Percentiles rank a stretch among this genome's conserved stretches.
Conservation (phyloP, 1,284 basidiomycete genomes). For the Takashimella koratensis region DNA sequence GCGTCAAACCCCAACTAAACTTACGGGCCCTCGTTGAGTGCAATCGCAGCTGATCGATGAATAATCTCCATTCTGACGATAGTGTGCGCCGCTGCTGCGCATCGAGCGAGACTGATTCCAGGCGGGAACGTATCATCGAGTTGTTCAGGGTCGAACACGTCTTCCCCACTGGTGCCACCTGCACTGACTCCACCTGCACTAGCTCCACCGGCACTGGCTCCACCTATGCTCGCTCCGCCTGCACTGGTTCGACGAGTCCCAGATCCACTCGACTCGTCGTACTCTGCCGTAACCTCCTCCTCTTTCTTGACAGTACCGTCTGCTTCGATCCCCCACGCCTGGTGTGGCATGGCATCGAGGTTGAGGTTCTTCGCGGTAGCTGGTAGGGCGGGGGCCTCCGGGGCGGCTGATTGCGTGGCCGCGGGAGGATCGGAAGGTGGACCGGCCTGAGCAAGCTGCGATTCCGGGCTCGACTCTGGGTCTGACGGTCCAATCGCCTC, state of each 20-base stretch:
- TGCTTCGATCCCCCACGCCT: constrained; percentile 48
- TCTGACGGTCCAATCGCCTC: neutral
- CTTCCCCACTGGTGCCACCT: neutral
- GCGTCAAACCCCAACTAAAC: too few species aligned
- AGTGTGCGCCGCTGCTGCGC: constrained; percentile 48
- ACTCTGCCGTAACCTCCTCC: neutral
- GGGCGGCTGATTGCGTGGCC: neutral
- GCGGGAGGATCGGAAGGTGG: neutral
- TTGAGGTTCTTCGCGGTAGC: neutral
- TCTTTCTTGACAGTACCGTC: constrained; percentile 7
- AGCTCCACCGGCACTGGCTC: neutral
- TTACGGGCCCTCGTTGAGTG: constrained; percentile 44
- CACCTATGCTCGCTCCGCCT: neutral
- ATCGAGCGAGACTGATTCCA: constrained; percentile 45
- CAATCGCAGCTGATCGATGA: constrained; percentile 46
- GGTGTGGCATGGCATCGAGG: constrained; percentile 26
- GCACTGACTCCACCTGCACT: neutral
- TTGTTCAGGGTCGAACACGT: neutral
- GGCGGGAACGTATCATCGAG: constrained; percentile 42
- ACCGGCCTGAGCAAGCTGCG: neutral
- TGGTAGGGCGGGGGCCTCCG: too few species aligned
- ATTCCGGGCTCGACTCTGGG: neutral
- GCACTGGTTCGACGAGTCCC: neutral
- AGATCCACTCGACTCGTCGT: neutral
- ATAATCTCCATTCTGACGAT: constrained; percentile 48